Base-by-base conservation (phyloP, 2,329 filamentous ascomycete genomes). In the Talaromyces atroroseus region DNA sequence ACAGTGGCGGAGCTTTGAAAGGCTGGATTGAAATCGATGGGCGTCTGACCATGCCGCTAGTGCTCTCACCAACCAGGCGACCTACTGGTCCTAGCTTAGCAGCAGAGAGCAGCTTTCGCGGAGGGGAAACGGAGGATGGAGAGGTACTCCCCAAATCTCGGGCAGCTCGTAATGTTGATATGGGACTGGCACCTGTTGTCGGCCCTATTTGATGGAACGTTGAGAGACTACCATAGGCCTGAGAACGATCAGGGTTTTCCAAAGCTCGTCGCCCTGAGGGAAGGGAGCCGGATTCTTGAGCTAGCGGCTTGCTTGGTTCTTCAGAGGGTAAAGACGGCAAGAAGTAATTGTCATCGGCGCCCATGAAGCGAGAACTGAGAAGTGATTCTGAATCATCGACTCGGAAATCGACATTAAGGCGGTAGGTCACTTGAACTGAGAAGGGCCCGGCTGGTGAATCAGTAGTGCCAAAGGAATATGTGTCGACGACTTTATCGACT, bases 1-100 rank as follows among this genome's bases (percentile, higher is more conserved):
- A 95, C n/a, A 97, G 78, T 1, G 92, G 95, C 11, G 92, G 92
- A 14, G 92, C 90, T 73, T 99, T 99, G 78, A 99, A 99, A 0
- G 92, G 92, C 64, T 95, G 90, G 65, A 96, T 96, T 0, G 90
- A 95, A 21, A 96, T 83, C 0, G 90, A 96, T 6, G 89, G 86
- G 53, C 90, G 84, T 64, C 91, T 82, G 53, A 80, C 80, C 49
- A 81, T 75, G 21, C 72, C 56, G 76, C 71, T 53, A 74, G 80
- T 56, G 73, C 78, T 65, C 76, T 82, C 62, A 74, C 79, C 76
- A 72, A 66, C 68, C 46, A 73, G 62, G 21, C 71, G 69, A 26
- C 70, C 68, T 16, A 60, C 55, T 24, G 68, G 63, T 24, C 66
- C 64, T 34, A 70, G 64, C 52, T 68, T 70, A 23, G 63, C 64